A percentile compares a stretch with the other conserved stretches of the same genome.
Conservation (phyloP, 768 basidiomycete genomes). For the Pulveroboletus sp. region DNA sequence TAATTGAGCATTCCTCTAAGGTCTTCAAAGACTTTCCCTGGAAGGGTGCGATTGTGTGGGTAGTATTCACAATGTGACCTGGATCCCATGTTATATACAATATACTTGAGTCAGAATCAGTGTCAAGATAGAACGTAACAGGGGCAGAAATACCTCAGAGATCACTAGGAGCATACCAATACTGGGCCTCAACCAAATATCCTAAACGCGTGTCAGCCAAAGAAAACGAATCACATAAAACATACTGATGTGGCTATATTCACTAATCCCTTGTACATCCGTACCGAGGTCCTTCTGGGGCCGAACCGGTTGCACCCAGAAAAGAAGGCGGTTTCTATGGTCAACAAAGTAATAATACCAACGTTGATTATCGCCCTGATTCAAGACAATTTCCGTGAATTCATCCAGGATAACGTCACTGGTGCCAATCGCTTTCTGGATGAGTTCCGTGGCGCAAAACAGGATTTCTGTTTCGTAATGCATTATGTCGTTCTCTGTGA, state of each 20-base stretch:
- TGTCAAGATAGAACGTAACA: background rate
- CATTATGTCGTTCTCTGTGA: slow-evolving; percentile 9
- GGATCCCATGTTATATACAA: background rate
- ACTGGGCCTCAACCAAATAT: no score
- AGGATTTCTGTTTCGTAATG: background rate
- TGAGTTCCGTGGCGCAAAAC: background rate
- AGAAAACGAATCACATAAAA: no score
- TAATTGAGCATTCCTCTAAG: slow-evolving; percentile 19
- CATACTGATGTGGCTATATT: background rate
- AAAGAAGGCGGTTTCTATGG: slow-evolving; percentile 1
- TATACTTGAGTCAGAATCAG: background rate
- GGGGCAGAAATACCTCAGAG: background rate
- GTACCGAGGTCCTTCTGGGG: background rate
- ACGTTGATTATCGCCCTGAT: background rate
- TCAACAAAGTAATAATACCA: slow-evolving; percentile 17
- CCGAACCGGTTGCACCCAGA: no score
- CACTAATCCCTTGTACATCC: background rate
- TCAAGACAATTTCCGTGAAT: slow-evolving; percentile 5
- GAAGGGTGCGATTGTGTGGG: slow-evolving; percentile 2
- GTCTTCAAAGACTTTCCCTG: slow-evolving; percentile 1
- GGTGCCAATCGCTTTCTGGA: background rate
- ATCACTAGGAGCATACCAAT: no score
- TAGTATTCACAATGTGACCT: slow-evolving; percentile 19
- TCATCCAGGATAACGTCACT: background rate
- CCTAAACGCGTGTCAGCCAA: no score